Evolutionary conservation across 2,329 filamentous ascomycete species (phyloP), one percentile per base, ranked within the genome.

Genomic region (Biscogniauxia mediterranea): DNA sequence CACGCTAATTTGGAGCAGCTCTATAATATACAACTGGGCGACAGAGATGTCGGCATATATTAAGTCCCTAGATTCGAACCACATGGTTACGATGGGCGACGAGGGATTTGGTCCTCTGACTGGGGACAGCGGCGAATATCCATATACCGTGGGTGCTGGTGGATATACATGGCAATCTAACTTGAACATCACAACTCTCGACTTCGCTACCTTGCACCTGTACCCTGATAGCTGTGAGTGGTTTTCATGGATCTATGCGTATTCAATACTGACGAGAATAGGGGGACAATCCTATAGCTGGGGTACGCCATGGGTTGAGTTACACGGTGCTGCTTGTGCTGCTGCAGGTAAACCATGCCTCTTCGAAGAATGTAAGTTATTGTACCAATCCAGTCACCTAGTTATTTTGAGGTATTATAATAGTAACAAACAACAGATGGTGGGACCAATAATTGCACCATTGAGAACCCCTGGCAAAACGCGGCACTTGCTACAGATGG

Each of bases 41-140:
- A 75, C 78, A 50, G 74, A 74, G 5, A 85, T 81, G 1, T 86
- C 84, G 21, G 77, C 79, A 21, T 90, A 88, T 70, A 84, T 90
- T 74, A 90, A 89, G 74, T 81, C 77, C 13, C 77, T 89, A 13
- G 88, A 90, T 69, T 66, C 80, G 1, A 75, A 82, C 58, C 88
- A 89, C 73, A 82, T 89, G 81, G 85, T 89, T 26, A 82, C 83
- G 0, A 78, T 88, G 3, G 87, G 88, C 23, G 87, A 89, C 68
- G 87, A 79, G 61, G 78, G 78, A 7, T 78, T 82, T 64, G 78
- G 77, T 2, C 73, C 80, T 20, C 28, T 19, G 4, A 62, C 60
- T 1, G 54, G 54, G 5, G 80, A 81, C 2, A 83, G 85, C 56
- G 79, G 77, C 13, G 77, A 76, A 56, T 85, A 84, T 61, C 82